These are phyloP conservation scores for Sugiyamaella japonica DNA, from an alignment of 1,139 yeast genomes.

Conservation along the genomic window DNA sequence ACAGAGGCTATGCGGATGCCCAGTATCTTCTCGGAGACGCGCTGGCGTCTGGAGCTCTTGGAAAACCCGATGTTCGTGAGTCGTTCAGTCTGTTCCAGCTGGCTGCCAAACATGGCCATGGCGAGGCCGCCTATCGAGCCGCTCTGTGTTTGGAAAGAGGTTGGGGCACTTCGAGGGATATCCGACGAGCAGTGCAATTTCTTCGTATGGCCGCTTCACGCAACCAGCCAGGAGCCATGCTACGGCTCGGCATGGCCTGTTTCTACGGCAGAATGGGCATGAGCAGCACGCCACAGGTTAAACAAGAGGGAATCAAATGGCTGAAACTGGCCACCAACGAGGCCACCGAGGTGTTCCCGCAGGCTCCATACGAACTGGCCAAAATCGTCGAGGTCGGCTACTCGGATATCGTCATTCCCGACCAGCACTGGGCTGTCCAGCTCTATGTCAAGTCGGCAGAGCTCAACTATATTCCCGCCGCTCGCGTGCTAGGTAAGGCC, in stretches of 20 bases:
- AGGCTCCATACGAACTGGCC: conserved; percentile 92
- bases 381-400: conserved; percentile 83
- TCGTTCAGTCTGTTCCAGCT: conserved; percentile 76
- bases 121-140: conserved; percentile 88
- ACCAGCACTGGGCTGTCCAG: conserved; percentile 79
- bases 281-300: conserved; percentile 62
- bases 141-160: conserved; percentile 94
- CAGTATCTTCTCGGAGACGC: conserved; percentile 91
- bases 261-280: conserved; percentile 86
- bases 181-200: conserved; percentile 81
- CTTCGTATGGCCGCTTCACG: conserved; percentile 85
- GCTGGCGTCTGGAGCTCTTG: conserved; percentile 80
- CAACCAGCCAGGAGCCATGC: conserved; percentile 95
- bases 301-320: conserved; percentile 92
- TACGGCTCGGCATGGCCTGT: conserved; percentile 82
- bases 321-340: conserved; percentile 79
- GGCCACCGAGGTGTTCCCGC: conserved; percentile 82
- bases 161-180: conserved; percentile 85
- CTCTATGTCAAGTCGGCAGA: conserved; percentile 88
- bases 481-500: conserved; percentile 74
- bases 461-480: conserved; percentile 78
- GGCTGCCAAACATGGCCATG: conserved; percentile 92
- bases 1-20: conserved; percentile 83
- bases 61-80: conserved; percentile 76
- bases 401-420: conserved; percentile 82